These are phyloP conservation scores for Astrocystis sublimbata DNA, from an alignment of 495 filamentous ascomycete species.

Conservation along the genomic window DNA sequence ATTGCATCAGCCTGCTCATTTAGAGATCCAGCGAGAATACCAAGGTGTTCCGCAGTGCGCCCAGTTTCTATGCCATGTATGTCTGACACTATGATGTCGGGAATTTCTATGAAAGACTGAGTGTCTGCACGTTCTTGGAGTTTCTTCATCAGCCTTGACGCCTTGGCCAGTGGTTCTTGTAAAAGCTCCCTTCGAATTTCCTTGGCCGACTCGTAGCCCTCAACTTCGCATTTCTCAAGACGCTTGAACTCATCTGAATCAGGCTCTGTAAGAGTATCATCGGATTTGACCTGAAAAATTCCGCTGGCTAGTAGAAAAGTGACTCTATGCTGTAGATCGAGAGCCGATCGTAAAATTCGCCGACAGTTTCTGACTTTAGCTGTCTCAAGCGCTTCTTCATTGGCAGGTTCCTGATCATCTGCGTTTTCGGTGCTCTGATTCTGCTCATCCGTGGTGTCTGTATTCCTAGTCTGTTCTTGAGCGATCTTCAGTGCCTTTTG, in stretches of 20 bases:
- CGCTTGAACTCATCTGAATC: slow-evolving; percentile 64
- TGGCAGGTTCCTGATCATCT: slow-evolving; percentile 36
- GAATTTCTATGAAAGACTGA: slow-evolving; percentile 64
- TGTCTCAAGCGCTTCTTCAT: slow-evolving; percentile 23
- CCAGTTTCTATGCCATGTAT: slow-evolving; percentile 40
- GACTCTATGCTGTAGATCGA: slow-evolving; percentile 81
- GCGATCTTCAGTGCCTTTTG: slow-evolving; percentile 52
- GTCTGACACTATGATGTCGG: slow-evolving; percentile 42
- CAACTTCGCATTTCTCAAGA: slow-evolving; percentile 68
- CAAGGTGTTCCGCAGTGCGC: slow-evolving; percentile 31
- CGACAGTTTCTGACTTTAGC: slow-evolving; percentile 52
- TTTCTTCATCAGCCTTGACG: slow-evolving; percentile 44
- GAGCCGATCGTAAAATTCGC: slow-evolving; percentile 65
- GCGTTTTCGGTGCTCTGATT: slow-evolving; percentile 23
- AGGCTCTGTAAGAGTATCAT: slow-evolving; percentile 59
- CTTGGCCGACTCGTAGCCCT: slow-evolving; percentile 76
- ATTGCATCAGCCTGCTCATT: slow-evolving; percentile 70
- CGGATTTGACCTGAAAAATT: slow-evolving; percentile 77
- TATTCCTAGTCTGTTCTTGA: too few species aligned
- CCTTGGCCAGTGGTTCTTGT: slow-evolving; percentile 37
- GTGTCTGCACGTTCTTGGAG: slow-evolving; percentile 45
- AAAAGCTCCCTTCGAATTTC: slow-evolving; percentile 74
- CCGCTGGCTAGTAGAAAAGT: slow-evolving; percentile 83
- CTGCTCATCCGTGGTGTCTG: too few species aligned
- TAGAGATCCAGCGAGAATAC: slow-evolving; percentile 52